These are phyloP conservation scores for Fusarium nurragi DNA, from an alignment of 2,329 filamentous ascomycete genomes.

Conservation along the genomic window DNA sequence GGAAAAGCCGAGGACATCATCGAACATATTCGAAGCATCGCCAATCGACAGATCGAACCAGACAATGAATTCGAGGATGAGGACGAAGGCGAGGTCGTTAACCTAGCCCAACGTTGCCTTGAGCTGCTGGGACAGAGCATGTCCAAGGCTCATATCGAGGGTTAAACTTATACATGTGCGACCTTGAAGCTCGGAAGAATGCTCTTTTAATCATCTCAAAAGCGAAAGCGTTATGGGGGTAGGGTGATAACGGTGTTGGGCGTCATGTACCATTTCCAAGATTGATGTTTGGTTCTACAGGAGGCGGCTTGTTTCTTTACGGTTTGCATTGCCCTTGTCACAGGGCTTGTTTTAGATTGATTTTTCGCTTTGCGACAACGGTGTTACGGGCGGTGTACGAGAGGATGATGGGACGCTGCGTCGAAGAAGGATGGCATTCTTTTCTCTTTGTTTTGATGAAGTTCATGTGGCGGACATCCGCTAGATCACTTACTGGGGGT, in stretches of 20 bases:
- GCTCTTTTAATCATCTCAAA: conserved; percentile 41
- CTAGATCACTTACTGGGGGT: conserved; percentile 32
- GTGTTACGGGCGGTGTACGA: conserved; percentile 31
- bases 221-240: conserved; percentile 41
- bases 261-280: conserved; percentile 44
- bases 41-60: conserved; percentile 86
- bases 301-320: conserved; percentile 34
- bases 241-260: conserved; percentile 44
- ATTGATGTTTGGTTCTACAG: conserved; percentile 40
- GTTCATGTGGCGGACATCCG: conserved; percentile 48
- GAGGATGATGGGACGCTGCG: conserved; percentile 15
- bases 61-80: conserved; percentile 89
- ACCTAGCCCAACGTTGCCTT: conserved; percentile 86
- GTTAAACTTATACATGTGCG: conserved; percentile 55
- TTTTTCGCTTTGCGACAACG: conserved; percentile 27
- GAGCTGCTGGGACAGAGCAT: conserved; percentile 82
- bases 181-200: neutral
- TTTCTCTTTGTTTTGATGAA: conserved; percentile 47
- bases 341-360: conserved; percentile 30
- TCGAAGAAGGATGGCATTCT: conserved; percentile 31
- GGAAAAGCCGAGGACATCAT: conserved; percentile 91
- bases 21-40: conserved; percentile 89
- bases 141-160: conserved; percentile 84
- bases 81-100: conserved; percentile 92
- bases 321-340: conserved; percentile 32